A percentile compares a stretch with the other conserved stretches of the same genome.
phyloP scores from a whole-genome alignment of 1,139 yeast genomes.

The Magnusiomyces clavatus region DNA sequence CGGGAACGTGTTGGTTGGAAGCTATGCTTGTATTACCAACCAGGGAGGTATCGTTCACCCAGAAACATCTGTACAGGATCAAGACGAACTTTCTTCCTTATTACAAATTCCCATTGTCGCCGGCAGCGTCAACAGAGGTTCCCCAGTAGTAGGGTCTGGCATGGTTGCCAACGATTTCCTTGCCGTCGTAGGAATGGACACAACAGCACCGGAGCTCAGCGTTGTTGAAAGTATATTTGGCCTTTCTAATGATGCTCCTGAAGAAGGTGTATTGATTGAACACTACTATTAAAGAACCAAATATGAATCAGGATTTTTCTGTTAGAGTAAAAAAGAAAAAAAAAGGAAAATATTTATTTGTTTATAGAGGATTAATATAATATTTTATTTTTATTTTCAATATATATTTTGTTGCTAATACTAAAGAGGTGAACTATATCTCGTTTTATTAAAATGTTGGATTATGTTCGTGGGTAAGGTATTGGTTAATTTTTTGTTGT shows the following conservation, averaged over 20 bases:
- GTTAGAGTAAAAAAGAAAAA: neutral
- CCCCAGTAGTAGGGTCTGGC: conserved; percentile 96
- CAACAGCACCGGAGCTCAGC: conserved; percentile 97
- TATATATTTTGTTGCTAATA: too few relatives aligned
- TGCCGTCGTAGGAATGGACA: conserved; percentile 93
- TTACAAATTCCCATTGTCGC: conserved; percentile 97
- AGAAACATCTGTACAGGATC: conserved; percentile 93
- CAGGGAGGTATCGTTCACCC: conserved; percentile 99
- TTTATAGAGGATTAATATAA: neutral
- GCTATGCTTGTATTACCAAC: conserved; percentile 89
- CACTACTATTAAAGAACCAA: conserved; percentile 29
- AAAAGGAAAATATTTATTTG: neutral
- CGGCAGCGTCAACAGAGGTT: conserved; percentile 97
- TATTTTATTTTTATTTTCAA: neutral
- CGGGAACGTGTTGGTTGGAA: conserved; percentile 94
- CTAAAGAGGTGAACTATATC: too few relatives aligned
- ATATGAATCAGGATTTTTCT: too few relatives aligned
- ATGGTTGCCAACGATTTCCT: conserved; percentile 98
- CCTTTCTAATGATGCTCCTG: conserved; percentile 34
- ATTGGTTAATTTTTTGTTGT: too few relatives aligned
- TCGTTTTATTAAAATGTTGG: too few relatives aligned
- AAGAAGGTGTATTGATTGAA: conserved; percentile 35
- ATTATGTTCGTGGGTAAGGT: too few relatives aligned
- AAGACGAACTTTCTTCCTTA: conserved; percentile 91
- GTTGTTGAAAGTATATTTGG: conserved; percentile 91